Percentiles rank a stretch among this genome's conserved stretches.
Evolutionary conservation across 768 basidiomycete genomes (phyloP).

Genomic region (Xerocomellus intermedius): DNA sequence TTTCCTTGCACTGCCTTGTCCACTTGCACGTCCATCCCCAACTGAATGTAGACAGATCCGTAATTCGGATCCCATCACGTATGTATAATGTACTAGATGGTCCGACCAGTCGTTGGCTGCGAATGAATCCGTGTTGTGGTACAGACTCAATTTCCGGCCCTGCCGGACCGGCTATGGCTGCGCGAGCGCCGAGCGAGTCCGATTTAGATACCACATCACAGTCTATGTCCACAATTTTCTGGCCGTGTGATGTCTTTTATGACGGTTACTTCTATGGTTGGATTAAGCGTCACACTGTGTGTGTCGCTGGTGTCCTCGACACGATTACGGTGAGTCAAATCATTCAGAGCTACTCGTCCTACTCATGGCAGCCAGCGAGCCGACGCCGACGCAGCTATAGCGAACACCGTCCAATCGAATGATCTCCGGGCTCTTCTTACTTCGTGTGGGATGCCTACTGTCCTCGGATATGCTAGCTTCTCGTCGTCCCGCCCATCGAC

Average conservation of each 20-base stretch:
- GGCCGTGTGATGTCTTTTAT: constrained; percentile 51
- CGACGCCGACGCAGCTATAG: constrained; percentile 15
- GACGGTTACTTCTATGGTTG: constrained; percentile 62
- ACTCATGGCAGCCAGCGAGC: constrained; percentile 12
- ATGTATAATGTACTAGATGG: background rate
- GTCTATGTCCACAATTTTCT: constrained; percentile 46
- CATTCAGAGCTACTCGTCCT: background rate
- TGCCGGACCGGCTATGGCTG: constrained; percentile 1
- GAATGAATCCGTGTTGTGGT: too few species aligned
- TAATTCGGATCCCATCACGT: background rate
- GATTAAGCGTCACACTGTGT: constrained; percentile 41
- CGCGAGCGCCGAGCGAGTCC: background rate
- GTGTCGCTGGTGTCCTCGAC: constrained; percentile 52
- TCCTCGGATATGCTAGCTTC: constrained; percentile 31
- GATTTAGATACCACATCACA: background rate
- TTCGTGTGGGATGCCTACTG: constrained; percentile 24
- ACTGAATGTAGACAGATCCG: background rate
- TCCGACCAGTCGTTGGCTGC: background rate
- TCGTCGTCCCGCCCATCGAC: constrained; percentile 5
- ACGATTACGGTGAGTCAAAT: constrained; percentile 30
- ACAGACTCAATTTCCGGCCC: background rate
- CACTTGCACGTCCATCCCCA: background rate
- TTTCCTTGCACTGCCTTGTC: background rate
- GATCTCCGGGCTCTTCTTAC: constrained; percentile 17
- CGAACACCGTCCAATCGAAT: constrained; percentile 12